Evolutionary conservation across 345 rosid species (phyloP).

Genomic region (Linum tenue): DNA sequence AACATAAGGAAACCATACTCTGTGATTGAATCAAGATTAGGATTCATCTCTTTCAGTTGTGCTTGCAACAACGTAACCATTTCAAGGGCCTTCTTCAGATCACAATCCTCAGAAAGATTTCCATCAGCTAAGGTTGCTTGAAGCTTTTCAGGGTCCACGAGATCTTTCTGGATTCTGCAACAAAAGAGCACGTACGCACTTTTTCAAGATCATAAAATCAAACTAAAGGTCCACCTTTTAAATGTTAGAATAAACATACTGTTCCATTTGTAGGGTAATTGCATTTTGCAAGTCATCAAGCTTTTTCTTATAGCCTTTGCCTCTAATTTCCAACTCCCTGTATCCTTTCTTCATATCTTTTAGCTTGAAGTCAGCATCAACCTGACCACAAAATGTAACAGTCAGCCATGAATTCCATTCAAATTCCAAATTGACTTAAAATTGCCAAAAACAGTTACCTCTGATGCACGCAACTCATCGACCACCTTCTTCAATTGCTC

Average conservation of each 20-base stretch:
- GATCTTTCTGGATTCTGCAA: constrained; percentile 83
- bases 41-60: constrained; percentile 86
- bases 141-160: constrained; percentile 82
- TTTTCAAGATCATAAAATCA: constrained; percentile 9
- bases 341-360: constrained; percentile 69
- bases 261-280: constrained; percentile 68
- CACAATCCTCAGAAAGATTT: constrained; percentile 46
- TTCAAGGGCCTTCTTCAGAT: constrained; percentile 68
- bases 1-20: constrained; percentile 42
- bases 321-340: constrained; percentile 74
- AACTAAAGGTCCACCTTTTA: not conserved
- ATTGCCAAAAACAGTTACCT: constrained; percentile 38
- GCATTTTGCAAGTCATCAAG: constrained; percentile 68
- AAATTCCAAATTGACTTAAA: constrained; percentile 5
- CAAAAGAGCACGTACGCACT: constrained; percentile 17
- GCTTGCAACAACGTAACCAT: constrained; percentile 71
- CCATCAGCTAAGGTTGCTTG: constrained; percentile 59
- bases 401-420: not conserved
- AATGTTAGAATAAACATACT: constrained; percentile 39
- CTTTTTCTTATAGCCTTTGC: constrained; percentile 68
- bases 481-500: constrained; percentile 64
- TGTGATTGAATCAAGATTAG: constrained; percentile 91
- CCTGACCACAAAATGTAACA: constrained; percentile 24
- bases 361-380: constrained; percentile 66
- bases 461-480: constrained; percentile 75